These are phyloP conservation scores for Fraxinus latifolia DNA, from an alignment of 305 asterid genomes.

Conservation along the genomic window DNA sequence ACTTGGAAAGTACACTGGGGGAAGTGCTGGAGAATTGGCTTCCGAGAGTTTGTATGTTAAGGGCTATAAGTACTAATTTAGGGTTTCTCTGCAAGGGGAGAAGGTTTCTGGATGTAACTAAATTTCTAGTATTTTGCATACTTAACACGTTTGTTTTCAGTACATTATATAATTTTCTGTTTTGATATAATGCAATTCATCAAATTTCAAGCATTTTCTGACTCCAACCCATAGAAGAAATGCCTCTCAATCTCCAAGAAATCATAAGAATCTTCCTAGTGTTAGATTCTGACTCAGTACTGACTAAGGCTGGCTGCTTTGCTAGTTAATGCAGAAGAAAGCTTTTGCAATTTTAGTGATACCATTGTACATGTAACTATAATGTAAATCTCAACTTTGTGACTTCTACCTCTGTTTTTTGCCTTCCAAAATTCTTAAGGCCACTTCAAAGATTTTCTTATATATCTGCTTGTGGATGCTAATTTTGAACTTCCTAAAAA, in stretches of 20 bases:
- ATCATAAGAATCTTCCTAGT: not conserved
- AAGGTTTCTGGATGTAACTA: not conserved
- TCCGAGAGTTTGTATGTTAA: slow-evolving; percentile 56
- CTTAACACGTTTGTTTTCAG: not conserved
- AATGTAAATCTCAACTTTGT: not conserved
- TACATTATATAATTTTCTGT: not conserved
- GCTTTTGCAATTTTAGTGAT: not conserved
- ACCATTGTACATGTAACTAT: not conserved
- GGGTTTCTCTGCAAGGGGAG: not conserved
- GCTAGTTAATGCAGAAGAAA: not conserved
- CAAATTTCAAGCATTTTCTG: not conserved
- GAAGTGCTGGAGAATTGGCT: slow-evolving; percentile 53
- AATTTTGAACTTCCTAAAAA: not conserved
- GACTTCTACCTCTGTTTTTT: not conserved
- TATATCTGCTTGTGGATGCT: not conserved
- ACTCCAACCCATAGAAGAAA: not conserved
- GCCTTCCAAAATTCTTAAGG: not conserved
- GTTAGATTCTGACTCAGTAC: not conserved
- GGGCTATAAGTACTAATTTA: slow-evolving; percentile 51
- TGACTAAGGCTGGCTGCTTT: not conserved
- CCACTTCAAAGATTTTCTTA: not conserved
- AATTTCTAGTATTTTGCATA: not conserved
- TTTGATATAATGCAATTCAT: not conserved
- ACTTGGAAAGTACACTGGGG: slow-evolving; percentile 59
- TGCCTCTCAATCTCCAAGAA: not conserved